Evolutionary conservation across 805 yeast genomes (phyloP).

Genomic region (Zygosaccharomyces gambellarensis): DNA sequence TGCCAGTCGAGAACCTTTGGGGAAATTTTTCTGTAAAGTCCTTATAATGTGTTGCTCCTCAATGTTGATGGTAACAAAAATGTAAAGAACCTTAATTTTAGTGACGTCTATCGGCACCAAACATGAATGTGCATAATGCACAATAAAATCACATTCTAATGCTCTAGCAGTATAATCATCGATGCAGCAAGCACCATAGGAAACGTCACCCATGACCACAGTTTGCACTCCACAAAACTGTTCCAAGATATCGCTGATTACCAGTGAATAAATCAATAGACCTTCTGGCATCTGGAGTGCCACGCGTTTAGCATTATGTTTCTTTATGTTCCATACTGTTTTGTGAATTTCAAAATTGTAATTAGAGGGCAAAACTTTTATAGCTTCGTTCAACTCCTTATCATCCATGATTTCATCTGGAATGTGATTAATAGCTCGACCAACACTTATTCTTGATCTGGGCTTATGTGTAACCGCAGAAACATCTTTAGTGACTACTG

Average conservation of each 20-base stretch:
- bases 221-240: conserved; percentile 87
- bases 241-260: conserved; percentile 86
- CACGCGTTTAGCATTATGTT: conserved; percentile 70
- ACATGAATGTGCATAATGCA: conserved; percentile 97
- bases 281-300: conserved; percentile 99
- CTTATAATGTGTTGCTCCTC: conserved; percentile 77
- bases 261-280: conserved; percentile 75
- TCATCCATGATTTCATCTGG: conserved; percentile 83
- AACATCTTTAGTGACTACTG: conserved; percentile 23
- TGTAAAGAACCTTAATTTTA: conserved; percentile 83
- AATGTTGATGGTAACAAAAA: conserved; percentile 88
- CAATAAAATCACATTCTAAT: conserved; percentile 86
- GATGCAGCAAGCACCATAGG: conserved; percentile 97
- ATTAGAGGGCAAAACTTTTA: conserved; percentile 76
- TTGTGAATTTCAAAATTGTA: conserved; percentile 95
- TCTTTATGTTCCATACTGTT: conserved; percentile 87
- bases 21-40: conserved; percentile 69
- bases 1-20: conserved; percentile 62
- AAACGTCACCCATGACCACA: conserved; percentile 96
- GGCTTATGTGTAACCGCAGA: conserved; percentile 28
- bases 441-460: conserved; percentile 37
- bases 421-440: conserved; percentile 74
- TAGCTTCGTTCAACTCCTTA: conserved; percentile 76
- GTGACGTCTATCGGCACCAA: conserved; percentile 93
- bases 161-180: conserved; percentile 95